Evolutionary conservation across 23 red algal genomes (phyloP), one percentile per base, ranked within the genome.

Genomic region (Gracilaria domingensis): DNA sequence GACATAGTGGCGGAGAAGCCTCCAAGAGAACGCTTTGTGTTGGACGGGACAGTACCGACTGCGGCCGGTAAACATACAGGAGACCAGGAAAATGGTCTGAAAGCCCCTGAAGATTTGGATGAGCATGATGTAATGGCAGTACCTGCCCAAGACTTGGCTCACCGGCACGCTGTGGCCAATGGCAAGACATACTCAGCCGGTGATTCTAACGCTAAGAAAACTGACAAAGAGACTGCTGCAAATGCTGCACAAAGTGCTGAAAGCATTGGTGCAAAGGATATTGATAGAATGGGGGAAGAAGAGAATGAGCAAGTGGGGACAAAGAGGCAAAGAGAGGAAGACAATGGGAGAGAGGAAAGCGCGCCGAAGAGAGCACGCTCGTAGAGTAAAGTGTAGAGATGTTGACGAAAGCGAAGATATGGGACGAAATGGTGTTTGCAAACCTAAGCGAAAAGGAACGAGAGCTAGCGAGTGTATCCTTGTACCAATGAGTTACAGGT

Each of bases 41-140:
- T 93, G 80, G 80, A 85, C 13, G 89, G 89, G 23, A 60, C 25
- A 13, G 51, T 85, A 18, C 59, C 79, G 12, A 69, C 45, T n/a
- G 24, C 54, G 20, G 39, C 21, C 67, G 21, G 20, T 26, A 13
- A 89, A 25, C 3, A 13, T 13, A 47, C 4, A 21, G 44, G 36
- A 44, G 53, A 51, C 2, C 47, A 17, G 14, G 53, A 20, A 29
- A 36, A 54, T 33, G 85, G 17, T 4, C 12, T 34, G 7, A 26
- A 89, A 38, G 29, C 29, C 12, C n/a, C 53, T 28, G 85, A 73
- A 38, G 85, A 76, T 29, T 45, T 75, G 21, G 54, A 50, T 37
- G 85, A 25, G 30, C 42, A 79, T 21, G 69, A 59, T 25, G 53
- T 58, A 1, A 72, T 77, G 39, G 54, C n/a, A 36, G 44, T 61